phyloP scores from a whole-genome alignment of 1,284 basidiomycete genomes.

The Ustilago bromivora region DNA sequence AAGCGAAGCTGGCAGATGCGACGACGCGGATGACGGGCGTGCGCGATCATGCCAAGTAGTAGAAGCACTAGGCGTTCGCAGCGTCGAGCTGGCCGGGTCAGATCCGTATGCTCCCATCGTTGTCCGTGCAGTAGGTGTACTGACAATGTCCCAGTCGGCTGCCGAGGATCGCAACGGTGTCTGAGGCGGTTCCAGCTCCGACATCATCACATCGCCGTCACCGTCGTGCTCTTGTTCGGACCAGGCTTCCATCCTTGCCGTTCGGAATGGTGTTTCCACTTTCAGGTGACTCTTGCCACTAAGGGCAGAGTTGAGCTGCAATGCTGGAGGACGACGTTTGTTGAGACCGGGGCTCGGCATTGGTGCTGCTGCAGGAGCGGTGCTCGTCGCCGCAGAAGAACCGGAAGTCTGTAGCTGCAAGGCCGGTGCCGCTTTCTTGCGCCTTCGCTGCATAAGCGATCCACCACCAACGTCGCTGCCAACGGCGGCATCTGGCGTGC shows the following conservation, averaged over 20 bases:
- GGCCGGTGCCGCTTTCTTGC: slow-evolving; percentile 41
- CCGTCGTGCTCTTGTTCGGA: slow-evolving; percentile 9
- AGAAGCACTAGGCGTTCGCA: slow-evolving; percentile 34
- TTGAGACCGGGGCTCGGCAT: slow-evolving; percentile 34
- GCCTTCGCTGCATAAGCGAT: slow-evolving; percentile 45
- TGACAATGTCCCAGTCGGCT: slow-evolving; percentile 30
- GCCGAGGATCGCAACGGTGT: slow-evolving; percentile 36
- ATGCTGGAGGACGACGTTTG: slow-evolving; percentile 36
- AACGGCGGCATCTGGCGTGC: slow-evolving; percentile 6
- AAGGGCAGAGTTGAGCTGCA: slow-evolving; percentile 28
- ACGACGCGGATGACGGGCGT: slow-evolving; percentile 17
- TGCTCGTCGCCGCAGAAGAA: neutral
- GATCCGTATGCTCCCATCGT: slow-evolving; percentile 8
- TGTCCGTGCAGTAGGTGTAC: slow-evolving; percentile 40
- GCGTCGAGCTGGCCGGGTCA: slow-evolving; percentile 11
- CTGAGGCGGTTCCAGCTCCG: slow-evolving; percentile 35
- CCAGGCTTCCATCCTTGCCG: slow-evolving; percentile 36
- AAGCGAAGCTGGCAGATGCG: neutral
- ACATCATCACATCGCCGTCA: slow-evolving; percentile 45
- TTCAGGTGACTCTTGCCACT: neutral
- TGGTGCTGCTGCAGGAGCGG: slow-evolving; percentile 7
- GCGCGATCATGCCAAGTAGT: neutral
- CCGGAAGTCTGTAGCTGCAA: slow-evolving; percentile 35
- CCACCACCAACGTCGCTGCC: slow-evolving; percentile 19
- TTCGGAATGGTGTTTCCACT: slow-evolving; percentile 43